These are phyloP conservation scores for Ascochyta koolunga DNA, from an alignment of 2,329 filamentous ascomycete species.

Conservation along the genomic window DNA sequence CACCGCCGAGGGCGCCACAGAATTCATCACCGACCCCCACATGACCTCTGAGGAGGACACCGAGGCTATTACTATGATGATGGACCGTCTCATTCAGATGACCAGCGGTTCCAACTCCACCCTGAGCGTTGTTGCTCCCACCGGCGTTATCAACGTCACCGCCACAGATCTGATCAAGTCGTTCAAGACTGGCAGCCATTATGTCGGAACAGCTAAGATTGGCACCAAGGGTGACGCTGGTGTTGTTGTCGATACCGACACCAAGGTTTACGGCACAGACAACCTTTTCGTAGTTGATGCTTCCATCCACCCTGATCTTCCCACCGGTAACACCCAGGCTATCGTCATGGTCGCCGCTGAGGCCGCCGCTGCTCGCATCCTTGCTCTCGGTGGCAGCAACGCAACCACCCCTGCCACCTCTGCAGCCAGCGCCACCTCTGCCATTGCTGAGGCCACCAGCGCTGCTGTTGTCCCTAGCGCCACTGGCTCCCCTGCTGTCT, in stretches of 20 bases:
- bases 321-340: conserved; percentile 71
- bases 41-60: conserved; percentile 55
- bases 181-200: conserved; percentile 45
- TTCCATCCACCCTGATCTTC: conserved; percentile 67
- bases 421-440: background rate
- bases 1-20: conserved; percentile 46
- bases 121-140: conserved; percentile 41
- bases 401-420: conserved; percentile 24
- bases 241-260: conserved; percentile 47
- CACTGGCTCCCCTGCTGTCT: background rate
- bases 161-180: conserved; percentile 43
- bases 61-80: conserved; percentile 52
- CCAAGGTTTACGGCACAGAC: conserved; percentile 54
- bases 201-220: conserved; percentile 62
- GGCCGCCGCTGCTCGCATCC: conserved; percentile 61
- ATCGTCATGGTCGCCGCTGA: conserved; percentile 70
- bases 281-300: conserved; percentile 56
- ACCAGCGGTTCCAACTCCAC: conserved; percentile 35
- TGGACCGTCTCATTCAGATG: conserved; percentile 53
- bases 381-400: conserved; percentile 46
- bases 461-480: conserved; percentile 1
- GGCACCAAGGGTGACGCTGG: conserved; percentile 49
- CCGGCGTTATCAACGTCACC: conserved; percentile 50
- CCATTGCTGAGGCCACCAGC: conserved; percentile 12
- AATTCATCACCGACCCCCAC: conserved; percentile 57